phyloP scores from a whole-genome alignment of 768 basidiomycete species.

The Russula griseocarnosa region DNA sequence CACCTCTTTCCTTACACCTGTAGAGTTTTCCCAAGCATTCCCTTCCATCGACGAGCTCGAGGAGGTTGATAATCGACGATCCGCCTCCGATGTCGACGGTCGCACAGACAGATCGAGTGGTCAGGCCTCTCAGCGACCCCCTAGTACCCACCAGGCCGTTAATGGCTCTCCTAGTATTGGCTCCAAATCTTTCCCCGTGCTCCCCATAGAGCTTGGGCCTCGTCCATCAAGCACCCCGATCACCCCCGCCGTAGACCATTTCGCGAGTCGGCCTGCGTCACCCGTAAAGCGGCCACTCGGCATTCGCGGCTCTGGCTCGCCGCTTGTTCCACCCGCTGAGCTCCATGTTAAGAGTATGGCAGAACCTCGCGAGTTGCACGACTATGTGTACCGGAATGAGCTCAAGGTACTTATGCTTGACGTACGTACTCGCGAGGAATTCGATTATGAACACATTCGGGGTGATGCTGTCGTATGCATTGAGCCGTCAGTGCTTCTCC shows the following conservation, averaged over 20 bases:
- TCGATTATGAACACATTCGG: conserved; percentile 68
- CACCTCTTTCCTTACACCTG: conserved; percentile 39
- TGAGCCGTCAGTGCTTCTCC: conserved; percentile 71
- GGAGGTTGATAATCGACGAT: conserved; percentile 46
- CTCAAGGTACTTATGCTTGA: conserved; percentile 74
- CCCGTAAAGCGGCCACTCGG: conserved; percentile 34
- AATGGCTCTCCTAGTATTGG: conserved; percentile 20
- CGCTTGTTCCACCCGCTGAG: conserved; percentile 35
- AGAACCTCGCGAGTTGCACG: conserved; percentile 31
- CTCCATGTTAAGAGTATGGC: conserved; percentile 33
- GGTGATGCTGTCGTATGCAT: conserved; percentile 71
- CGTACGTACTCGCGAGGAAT: conserved; percentile 73
- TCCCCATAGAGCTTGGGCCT: conserved; percentile 46
- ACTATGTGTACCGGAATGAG: conserved; percentile 51
- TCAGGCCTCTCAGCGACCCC: conserved; percentile 19
- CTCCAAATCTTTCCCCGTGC: conserved; percentile 39
- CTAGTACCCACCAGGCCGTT: conserved; percentile 31
- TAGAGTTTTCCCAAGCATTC: conserved; percentile 62
- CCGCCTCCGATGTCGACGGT: conserved; percentile 47
- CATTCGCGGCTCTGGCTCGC: conserved; percentile 42
- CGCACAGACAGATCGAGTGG: conserved; percentile 33
- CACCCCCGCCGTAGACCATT: conserved; percentile 51
- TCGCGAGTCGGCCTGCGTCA: conserved; percentile 62
- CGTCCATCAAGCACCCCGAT: conserved; percentile 71
- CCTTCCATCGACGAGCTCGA: conserved; percentile 76